Percentiles rank a stretch among this genome's conserved stretches.
Conservation (phyloP, 2,329 filamentous ascomycete genomes). For the Pseudogymnoascus sp. region DNA sequence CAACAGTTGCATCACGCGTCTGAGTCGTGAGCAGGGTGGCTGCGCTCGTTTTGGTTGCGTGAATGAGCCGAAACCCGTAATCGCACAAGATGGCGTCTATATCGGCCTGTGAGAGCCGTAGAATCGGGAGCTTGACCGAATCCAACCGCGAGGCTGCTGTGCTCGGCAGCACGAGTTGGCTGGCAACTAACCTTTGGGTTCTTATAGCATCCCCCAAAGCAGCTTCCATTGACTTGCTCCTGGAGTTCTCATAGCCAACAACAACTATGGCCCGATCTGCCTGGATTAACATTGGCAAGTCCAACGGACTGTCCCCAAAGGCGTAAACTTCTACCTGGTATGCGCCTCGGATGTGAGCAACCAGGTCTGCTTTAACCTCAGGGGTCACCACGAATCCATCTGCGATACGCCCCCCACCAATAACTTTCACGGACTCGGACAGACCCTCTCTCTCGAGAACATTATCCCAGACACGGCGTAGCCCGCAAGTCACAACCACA, state of each 20-base stretch:
- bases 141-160: conserved; percentile 36
- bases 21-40: conserved; percentile 46
- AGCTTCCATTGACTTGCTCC: conserved; percentile 47
- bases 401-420: conserved; percentile 43
- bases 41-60: conserved; percentile 39
- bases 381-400: conserved; percentile 46
- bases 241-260: conserved; percentile 38
- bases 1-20: conserved; percentile 42
- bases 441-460: conserved; percentile 40
- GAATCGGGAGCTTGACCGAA: conserved; percentile 34
- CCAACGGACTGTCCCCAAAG: conserved; percentile 54
- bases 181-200: conserved; percentile 32
- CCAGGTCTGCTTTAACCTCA: conserved; percentile 41
- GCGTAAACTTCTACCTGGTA: conserved; percentile 40
- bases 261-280: conserved; percentile 50
- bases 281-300: conserved; percentile 47
- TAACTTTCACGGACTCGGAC: conserved; percentile 37
- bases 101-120: conserved; percentile 26
- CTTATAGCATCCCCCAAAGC: conserved; percentile 37
- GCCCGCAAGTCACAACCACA: conserved; percentile 49
- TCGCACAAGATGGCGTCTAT: not conserved
- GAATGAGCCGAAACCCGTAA: conserved; percentile 25
- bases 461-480: conserved; percentile 47
- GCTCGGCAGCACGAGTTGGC: conserved; percentile 41
- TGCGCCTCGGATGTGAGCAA: conserved; percentile 32